Percentiles rank a stretch among this genome's conserved stretches.
Conservation (phyloP, 2,329 filamentous ascomycete genomes). For the Trichoderma sp. region DNA sequence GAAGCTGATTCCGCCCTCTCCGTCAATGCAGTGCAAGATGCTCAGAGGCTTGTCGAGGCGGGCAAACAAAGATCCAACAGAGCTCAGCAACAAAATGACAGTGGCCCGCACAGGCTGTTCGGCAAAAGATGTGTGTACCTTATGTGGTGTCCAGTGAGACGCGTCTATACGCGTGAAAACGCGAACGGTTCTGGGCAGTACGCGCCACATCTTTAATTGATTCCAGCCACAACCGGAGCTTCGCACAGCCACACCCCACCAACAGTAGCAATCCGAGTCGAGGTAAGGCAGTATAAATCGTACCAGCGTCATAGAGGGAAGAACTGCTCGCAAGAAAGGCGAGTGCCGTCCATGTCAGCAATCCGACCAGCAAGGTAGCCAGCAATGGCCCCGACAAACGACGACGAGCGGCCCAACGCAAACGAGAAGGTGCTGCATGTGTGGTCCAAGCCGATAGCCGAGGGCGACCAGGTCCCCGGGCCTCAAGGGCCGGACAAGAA, state of each 20-base stretch:
- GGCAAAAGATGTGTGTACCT: constrained; percentile 22
- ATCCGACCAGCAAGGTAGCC: constrained; percentile 37
- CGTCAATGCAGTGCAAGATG: constrained; percentile 1
- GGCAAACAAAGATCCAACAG: constrained; percentile 10
- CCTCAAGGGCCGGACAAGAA: constrained; percentile 16
- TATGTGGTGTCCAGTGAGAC: constrained; percentile 34
- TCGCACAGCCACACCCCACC: constrained; percentile 23
- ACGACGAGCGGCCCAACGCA: constrained; percentile 34
- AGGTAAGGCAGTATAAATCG: not conserved
- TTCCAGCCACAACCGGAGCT: constrained; percentile 31
- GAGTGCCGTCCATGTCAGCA: constrained; percentile 22
- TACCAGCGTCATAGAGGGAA: constrained; percentile 19
- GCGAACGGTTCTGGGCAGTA: constrained; percentile 36
- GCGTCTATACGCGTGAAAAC: constrained; percentile 39
- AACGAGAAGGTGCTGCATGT: constrained; percentile 42
- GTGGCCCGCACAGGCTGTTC: constrained; percentile 13
- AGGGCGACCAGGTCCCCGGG: constrained; percentile 31
- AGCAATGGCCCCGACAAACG: constrained; percentile 41
- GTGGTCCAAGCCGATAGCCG: constrained; percentile 43
- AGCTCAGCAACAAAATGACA: constrained; percentile 4
- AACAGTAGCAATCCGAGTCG: constrained; percentile 5
- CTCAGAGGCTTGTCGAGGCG: not conserved
- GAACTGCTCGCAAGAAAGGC: not conserved
- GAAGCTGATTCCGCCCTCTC: constrained; percentile 7
- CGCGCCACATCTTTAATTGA: constrained; percentile 41